These are phyloP conservation scores for Begonia masoniana DNA, from an alignment of 306 rosid species.

Conservation along the genomic window DNA sequence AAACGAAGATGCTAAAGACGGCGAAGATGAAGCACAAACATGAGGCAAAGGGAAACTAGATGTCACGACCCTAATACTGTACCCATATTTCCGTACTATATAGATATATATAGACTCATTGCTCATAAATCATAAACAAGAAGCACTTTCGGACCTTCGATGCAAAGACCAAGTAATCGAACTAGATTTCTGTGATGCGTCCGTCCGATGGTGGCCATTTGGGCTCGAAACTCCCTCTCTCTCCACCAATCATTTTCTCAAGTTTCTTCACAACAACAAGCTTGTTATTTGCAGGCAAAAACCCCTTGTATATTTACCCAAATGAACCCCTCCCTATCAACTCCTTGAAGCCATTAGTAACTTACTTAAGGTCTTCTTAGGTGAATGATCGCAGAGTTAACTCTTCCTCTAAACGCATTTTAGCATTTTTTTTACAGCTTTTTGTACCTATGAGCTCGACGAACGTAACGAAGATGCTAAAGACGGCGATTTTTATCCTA, in stretches of 20 bases:
- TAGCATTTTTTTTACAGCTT: constrained; percentile 3
- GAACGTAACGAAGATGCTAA: constrained; percentile 1
- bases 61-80: too few relatives aligned
- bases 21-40: too few relatives aligned
- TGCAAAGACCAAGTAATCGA: constrained; percentile 1
- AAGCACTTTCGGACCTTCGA: background rate
- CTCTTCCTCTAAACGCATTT: constrained; percentile 6
- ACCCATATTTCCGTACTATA: too few relatives aligned
- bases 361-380: constrained; percentile 3
- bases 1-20: background rate
- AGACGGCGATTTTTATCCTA: too few relatives aligned
- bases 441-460: background rate
- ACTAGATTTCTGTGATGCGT: background rate
- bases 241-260: background rate
- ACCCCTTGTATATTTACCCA: background rate
- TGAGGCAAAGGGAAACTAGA: too few relatives aligned
- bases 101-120: too few relatives aligned
- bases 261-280: background rate
- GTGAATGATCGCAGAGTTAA: constrained; percentile 5
- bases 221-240: background rate
- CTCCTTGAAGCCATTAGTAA: background rate
- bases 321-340: background rate
- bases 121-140: constrained; percentile 3
- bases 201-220: constrained; percentile 1
- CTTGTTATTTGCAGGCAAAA: background rate